phyloP scores from a whole-genome alignment of 345 rosid genomes.

The Bruguiera sexangula region DNA sequence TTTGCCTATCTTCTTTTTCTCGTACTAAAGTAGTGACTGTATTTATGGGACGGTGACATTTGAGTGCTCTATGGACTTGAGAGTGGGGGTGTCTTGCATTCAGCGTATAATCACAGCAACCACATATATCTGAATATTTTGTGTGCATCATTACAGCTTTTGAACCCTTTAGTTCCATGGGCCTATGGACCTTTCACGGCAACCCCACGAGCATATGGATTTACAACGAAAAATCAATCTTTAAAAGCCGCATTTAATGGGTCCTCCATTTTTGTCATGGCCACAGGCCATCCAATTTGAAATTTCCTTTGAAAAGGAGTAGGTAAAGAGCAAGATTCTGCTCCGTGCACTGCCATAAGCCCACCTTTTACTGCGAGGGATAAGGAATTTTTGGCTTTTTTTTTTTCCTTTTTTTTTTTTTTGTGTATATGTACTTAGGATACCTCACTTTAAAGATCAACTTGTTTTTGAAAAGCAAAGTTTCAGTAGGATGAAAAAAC shows the following conservation, averaged over 20 bases:
- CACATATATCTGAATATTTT: conserved; percentile 14
- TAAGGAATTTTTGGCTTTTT: conserved; percentile 50
- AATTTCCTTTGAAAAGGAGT: conserved; percentile 11
- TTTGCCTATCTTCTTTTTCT: not conserved
- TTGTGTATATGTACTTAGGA: conserved; percentile 48
- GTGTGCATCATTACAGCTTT: conserved; percentile 42
- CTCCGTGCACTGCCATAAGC: conserved; percentile 23
- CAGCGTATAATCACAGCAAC: conserved; percentile 41
- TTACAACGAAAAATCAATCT: conserved; percentile 32
- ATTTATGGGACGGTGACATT: conserved; percentile 23
- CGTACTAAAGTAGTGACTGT: not conserved
- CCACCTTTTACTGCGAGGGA: conserved; percentile 20
- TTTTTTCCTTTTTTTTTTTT: conserved; percentile 31
- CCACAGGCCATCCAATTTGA: conserved; percentile 20
- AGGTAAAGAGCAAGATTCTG: conserved; percentile 31
- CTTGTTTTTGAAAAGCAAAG: conserved; percentile 5
- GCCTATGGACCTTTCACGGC: conserved; percentile 22
- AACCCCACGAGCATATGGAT: conserved; percentile 39
- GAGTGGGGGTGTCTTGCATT: conserved; percentile 43
- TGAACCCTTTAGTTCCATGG: conserved; percentile 38
- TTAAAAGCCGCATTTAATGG: conserved; percentile 35
- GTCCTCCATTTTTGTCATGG: conserved; percentile 45
- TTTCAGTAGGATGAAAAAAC: not conserved
- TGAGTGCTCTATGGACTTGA: conserved; percentile 25
- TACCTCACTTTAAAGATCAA: conserved; percentile 45